Conservation (phyloP, 139 green algal genomes). For the Edaphochlamys debaryana region DNA sequence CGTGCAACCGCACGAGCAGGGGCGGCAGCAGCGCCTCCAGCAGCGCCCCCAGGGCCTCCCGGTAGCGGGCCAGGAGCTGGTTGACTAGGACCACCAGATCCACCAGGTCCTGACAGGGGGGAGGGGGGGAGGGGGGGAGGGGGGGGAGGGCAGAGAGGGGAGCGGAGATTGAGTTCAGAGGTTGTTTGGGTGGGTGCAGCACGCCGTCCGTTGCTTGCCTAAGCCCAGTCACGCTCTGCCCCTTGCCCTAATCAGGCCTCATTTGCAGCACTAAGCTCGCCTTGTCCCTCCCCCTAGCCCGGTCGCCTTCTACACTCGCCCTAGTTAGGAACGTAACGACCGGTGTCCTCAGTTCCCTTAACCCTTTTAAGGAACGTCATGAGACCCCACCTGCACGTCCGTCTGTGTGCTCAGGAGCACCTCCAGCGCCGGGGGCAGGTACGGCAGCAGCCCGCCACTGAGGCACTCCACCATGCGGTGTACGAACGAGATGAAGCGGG, state of each 20-base stretch:
- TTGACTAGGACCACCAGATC: slow-evolving; percentile 78
- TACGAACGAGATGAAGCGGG: slow-evolving; percentile 81
- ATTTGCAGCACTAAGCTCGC: too few species aligned
- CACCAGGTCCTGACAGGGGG: slow-evolving; percentile 46
- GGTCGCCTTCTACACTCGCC: too few species aligned
- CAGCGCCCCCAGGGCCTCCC: slow-evolving; percentile 60
- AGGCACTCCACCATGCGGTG: slow-evolving; percentile 91
- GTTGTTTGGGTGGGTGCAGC: too few species aligned
- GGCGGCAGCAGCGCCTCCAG: slow-evolving; percentile 69
- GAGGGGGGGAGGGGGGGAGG: too few species aligned
- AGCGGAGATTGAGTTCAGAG: too few species aligned
- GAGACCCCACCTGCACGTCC: slow-evolving; percentile 41
- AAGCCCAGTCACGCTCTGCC: too few species aligned
- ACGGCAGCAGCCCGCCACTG: slow-evolving; percentile 27
- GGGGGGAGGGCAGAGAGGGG: neutral
- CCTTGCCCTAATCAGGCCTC: too few species aligned
- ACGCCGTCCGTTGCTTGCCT: too few species aligned
- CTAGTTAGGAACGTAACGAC: too few species aligned
- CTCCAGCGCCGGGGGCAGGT: slow-evolving; percentile 62
- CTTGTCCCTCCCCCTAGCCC: too few species aligned
- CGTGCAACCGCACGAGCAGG: slow-evolving; percentile 64
- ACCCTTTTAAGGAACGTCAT: too few species aligned
- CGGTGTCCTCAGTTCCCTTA: too few species aligned
- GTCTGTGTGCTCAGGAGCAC: slow-evolving; percentile 60
- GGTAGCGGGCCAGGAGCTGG: slow-evolving; percentile 79